Conservation (phyloP, 192 early-diverging fungal genomes). For the Funneliformis mosseae region DNA sequence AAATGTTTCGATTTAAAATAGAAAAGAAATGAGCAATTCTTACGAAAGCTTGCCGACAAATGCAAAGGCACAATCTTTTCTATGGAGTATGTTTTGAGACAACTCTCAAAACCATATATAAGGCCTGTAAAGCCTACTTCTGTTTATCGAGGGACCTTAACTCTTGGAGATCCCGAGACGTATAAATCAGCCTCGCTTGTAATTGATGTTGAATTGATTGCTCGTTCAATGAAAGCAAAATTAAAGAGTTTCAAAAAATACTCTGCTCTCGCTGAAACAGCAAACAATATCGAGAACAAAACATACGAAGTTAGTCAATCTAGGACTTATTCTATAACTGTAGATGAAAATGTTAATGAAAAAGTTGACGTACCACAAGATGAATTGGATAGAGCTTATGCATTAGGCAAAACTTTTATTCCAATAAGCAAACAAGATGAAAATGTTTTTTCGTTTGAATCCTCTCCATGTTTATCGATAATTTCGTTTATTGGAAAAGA, state of each 20-base stretch:
- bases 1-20: constrained; percentile 20
- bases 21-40: constrained; percentile 55
- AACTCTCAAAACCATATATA: constrained; percentile 48
- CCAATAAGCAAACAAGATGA: constrained; percentile 64
- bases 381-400: constrained; percentile 65
- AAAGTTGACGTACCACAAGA: constrained; percentile 46
- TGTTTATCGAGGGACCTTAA: constrained; percentile 53
- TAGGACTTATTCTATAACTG: constrained; percentile 40
- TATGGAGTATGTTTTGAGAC: constrained; percentile 54
- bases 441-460: constrained; percentile 58
- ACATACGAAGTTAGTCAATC: constrained; percentile 44
- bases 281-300: constrained; percentile 35
- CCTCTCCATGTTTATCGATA: constrained; percentile 59
- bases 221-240: constrained; percentile 56
- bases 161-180: constrained; percentile 54
- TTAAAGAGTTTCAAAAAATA: constrained; percentile 67
- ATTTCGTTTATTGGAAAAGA: constrained; percentile 58
- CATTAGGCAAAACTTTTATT: constrained; percentile 68
- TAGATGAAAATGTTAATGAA: constrained; percentile 29
- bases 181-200: constrained; percentile 45
- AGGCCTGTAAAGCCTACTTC: constrained; percentile 61
- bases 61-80: constrained; percentile 39
- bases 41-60: constrained; percentile 44
- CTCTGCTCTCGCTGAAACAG: constrained; percentile 54
- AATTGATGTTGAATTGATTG: constrained; percentile 61